Evolutionary conservation across 2,329 filamentous ascomycete species (phyloP).

Genomic region (Chrysosporium queenslandicum): DNA sequence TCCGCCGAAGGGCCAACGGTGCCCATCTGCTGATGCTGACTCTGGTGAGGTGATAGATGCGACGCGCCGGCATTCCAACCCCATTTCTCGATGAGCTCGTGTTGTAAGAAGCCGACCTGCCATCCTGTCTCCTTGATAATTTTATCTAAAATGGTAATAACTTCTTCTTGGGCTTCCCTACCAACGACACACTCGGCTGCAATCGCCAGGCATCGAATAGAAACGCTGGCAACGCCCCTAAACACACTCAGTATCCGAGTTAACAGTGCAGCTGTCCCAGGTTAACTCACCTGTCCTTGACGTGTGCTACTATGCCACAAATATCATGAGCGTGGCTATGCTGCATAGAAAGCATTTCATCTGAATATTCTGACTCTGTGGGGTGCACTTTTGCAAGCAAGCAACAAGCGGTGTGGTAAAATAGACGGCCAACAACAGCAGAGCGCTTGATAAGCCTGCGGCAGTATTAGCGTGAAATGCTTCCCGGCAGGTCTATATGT

Average conservation of each 20-base stretch:
- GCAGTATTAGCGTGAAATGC: not conserved
- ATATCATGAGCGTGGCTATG: constrained; percentile 70
- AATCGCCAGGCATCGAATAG: constrained; percentile 67
- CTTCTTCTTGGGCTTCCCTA: constrained; percentile 66
- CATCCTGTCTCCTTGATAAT: constrained; percentile 70
- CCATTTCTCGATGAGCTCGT: constrained; percentile 66
- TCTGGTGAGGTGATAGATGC: constrained; percentile 25
- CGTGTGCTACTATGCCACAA: constrained; percentile 80
- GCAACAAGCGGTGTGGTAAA: constrained; percentile 81
- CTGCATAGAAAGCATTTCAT: constrained; percentile 61
- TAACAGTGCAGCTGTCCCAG: not conserved
- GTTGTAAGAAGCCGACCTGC: constrained; percentile 61
- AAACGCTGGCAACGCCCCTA: constrained; percentile 64
- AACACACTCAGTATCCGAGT: not conserved
- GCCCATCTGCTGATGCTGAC: constrained; percentile 25
- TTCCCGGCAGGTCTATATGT: no score
- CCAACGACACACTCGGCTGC: constrained; percentile 63
- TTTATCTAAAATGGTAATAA: constrained; percentile 62
- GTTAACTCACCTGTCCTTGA: constrained; percentile 54
- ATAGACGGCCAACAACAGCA: constrained; percentile 69
- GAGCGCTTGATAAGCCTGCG: constrained; percentile 68
- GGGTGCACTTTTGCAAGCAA: constrained; percentile 74
- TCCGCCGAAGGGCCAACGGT: constrained; percentile 9
- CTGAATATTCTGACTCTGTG: constrained; percentile 46
- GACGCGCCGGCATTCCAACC: constrained; percentile 50